These are phyloP conservation scores for Hemisphaericaspora lyxosophila DNA, from an alignment of 1,139 yeast species.

Conservation along the genomic window DNA sequence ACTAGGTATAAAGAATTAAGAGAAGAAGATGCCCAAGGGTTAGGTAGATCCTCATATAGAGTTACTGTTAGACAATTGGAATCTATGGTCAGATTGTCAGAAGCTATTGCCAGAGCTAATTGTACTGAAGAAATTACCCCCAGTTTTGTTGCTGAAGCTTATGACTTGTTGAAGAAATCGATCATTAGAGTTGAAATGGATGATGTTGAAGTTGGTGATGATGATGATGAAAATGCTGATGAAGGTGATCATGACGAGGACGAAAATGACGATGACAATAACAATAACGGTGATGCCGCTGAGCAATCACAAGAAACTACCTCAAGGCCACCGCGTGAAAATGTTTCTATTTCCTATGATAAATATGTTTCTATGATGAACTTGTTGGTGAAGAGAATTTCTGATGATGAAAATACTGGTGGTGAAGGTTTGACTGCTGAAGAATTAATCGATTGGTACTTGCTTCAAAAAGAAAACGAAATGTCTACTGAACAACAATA, in stretches of 20 bases:
- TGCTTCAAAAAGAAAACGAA: slow-evolving; percentile 71
- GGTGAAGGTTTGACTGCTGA: slow-evolving; percentile 71
- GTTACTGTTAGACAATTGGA: slow-evolving; percentile 97
- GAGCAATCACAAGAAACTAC: slow-evolving; percentile 11
- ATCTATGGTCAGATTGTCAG: slow-evolving; percentile 88
- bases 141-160: slow-evolving; percentile 89
- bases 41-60: slow-evolving; percentile 83
- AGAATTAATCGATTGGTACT: slow-evolving; percentile 76
- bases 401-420: slow-evolving; percentile 52
- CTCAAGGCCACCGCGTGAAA: slow-evolving; percentile 12
- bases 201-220: slow-evolving; percentile 83
- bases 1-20: slow-evolving; percentile 83
- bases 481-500: slow-evolving; percentile 70
- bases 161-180: slow-evolving; percentile 83
- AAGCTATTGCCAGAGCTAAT: slow-evolving; percentile 96
- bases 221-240: slow-evolving; percentile 35
- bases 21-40: slow-evolving; percentile 88
- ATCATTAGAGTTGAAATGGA: slow-evolving; percentile 94
- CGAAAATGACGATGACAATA: slow-evolving; percentile 14
- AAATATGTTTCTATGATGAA: slow-evolving; percentile 85
- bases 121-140: slow-evolving; percentile 90
- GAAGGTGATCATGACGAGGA: slow-evolving; percentile 18
- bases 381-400: slow-evolving; percentile 67
- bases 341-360: slow-evolving; percentile 76
- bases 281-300: slow-evolving; percentile 8